Percentiles rank a stretch among this genome's conserved stretches.
phyloP scores from a whole-genome alignment of 306 rosid genomes.

The Abrus precatorius region DNA sequence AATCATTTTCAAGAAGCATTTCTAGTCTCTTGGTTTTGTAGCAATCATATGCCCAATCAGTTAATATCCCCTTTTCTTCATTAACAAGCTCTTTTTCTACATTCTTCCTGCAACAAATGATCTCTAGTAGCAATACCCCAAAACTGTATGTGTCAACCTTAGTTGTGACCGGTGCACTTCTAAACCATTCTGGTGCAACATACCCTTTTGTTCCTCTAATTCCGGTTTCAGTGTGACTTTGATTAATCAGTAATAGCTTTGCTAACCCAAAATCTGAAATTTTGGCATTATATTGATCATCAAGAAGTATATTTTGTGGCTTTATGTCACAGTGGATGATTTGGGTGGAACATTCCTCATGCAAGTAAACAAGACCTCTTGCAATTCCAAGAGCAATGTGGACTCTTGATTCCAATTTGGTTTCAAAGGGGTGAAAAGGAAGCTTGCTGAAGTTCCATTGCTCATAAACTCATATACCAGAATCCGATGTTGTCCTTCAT shows the following conservation, averaged over 20 bases:
- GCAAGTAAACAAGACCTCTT: slow-evolving; percentile 47
- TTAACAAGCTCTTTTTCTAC: background rate
- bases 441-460: slow-evolving; percentile 46
- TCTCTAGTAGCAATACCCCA: slow-evolving; percentile 34
- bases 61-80: slow-evolving; percentile 28
- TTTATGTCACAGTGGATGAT: slow-evolving; percentile 50
- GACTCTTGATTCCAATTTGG: slow-evolving; percentile 35
- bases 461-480: slow-evolving; percentile 45
- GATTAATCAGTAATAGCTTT: slow-evolving; percentile 32
- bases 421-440: slow-evolving; percentile 27
- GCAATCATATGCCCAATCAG: slow-evolving; percentile 51
- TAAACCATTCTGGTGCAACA: slow-evolving; percentile 49
- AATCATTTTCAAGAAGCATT: slow-evolving; percentile 34
- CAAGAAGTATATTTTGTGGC: slow-evolving; percentile 36
- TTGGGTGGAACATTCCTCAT: slow-evolving; percentile 44
- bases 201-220: slow-evolving; percentile 49
- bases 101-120: slow-evolving; percentile 42
- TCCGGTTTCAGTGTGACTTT: slow-evolving; percentile 32
- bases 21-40: background rate
- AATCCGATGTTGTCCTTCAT: slow-evolving; percentile 41
- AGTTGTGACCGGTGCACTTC: slow-evolving; percentile 30
- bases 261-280: slow-evolving; percentile 50
- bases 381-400: slow-evolving; percentile 32
- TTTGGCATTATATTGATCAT: slow-evolving; percentile 38
- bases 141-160: slow-evolving; percentile 45